A percentile compares a stretch with the other conserved stretches of the same genome.
phyloP scores from a whole-genome alignment of 2,329 filamentous ascomycete genomes.

The Cercospora beticola region DNA sequence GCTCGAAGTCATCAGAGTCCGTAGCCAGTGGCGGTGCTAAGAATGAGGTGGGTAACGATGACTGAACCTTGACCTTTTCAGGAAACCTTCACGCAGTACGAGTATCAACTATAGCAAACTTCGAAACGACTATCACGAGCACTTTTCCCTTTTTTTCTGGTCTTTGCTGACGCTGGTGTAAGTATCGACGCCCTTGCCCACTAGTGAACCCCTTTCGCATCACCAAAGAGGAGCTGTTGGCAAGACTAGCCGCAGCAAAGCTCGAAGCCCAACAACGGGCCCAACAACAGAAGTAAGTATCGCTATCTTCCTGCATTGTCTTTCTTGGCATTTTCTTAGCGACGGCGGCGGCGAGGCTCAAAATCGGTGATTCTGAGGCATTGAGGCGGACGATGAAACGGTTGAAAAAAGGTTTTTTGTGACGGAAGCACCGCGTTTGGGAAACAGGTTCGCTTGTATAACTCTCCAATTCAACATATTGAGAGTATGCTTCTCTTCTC shows the following conservation, averaged over 20 bases:
- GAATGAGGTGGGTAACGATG: constrained; percentile 18
- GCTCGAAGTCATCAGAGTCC: constrained; percentile 7
- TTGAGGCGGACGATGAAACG: background rate
- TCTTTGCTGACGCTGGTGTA: constrained; percentile 7
- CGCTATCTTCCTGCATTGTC: background rate
- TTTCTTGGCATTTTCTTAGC: background rate
- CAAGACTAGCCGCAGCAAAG: constrained; percentile 11
- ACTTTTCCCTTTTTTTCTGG: background rate
- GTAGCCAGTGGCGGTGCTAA: constrained; percentile 12
- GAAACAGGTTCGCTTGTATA: background rate
- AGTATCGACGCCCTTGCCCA: background rate
- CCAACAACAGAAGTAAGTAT: background rate
- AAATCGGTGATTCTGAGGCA: background rate
- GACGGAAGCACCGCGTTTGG: background rate
- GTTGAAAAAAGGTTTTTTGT: background rate
- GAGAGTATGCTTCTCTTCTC: background rate
- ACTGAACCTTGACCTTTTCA: constrained; percentile 3
- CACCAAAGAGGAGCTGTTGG: constrained; percentile 16
- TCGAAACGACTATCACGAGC: constrained; percentile 6
- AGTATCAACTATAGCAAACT: constrained; percentile 5
- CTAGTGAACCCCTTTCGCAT: constrained; percentile 15
- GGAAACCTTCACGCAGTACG: background rate
- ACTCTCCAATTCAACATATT: constrained; percentile 3
- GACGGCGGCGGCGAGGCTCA: background rate
- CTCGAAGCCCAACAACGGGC: constrained; percentile 10